A percentile compares a stretch with the other conserved stretches of the same genome.
Evolutionary conservation across 1,139 yeast species (phyloP).

Genomic region (Nakaseomyces sp.): DNA sequence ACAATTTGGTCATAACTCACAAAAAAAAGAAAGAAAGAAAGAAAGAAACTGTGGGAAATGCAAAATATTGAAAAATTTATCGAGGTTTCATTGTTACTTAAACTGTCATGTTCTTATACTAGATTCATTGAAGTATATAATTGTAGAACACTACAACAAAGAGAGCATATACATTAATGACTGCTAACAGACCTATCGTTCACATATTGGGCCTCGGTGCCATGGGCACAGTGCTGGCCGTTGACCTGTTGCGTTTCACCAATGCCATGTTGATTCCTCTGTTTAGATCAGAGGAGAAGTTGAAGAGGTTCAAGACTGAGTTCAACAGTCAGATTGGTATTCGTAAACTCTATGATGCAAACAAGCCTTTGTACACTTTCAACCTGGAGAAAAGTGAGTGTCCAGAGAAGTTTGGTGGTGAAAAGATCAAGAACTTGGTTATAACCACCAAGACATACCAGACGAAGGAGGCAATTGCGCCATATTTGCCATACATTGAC

Average conservation of each 20-base stretch:
- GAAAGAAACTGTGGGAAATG: neutral
- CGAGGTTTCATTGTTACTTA: neutral
- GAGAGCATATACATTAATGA: too few species aligned
- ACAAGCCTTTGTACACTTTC: slow-evolving; percentile 13
- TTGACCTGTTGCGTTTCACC: slow-evolving; percentile 22
- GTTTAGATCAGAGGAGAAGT: slow-evolving; percentile 25
- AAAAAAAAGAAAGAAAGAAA: neutral
- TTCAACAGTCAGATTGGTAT: slow-evolving; percentile 26
- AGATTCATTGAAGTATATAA: too few species aligned
- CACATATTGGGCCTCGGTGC: slow-evolving; percentile 30
- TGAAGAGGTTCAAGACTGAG: slow-evolving; percentile 24
- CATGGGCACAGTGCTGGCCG: slow-evolving; percentile 29
- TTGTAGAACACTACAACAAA: too few species aligned
- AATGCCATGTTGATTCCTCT: slow-evolving; percentile 24
- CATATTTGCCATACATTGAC: slow-evolving; percentile 41
- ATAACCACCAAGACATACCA: slow-evolving; percentile 63
- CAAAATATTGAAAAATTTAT: neutral
- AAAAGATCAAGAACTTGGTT: slow-evolving; percentile 45
- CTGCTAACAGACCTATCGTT: slow-evolving; percentile 17
- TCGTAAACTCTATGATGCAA: slow-evolving; percentile 23
- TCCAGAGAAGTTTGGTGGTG: slow-evolving; percentile 22
- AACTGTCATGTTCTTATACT: too few species aligned
- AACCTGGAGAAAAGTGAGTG: slow-evolving; percentile 24
- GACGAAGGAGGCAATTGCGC: slow-evolving; percentile 41
- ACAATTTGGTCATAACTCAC: neutral